Evolutionary conservation across 352 stramenopile genomes (phyloP).

Genomic region (Phytophthora brassicae): DNA sequence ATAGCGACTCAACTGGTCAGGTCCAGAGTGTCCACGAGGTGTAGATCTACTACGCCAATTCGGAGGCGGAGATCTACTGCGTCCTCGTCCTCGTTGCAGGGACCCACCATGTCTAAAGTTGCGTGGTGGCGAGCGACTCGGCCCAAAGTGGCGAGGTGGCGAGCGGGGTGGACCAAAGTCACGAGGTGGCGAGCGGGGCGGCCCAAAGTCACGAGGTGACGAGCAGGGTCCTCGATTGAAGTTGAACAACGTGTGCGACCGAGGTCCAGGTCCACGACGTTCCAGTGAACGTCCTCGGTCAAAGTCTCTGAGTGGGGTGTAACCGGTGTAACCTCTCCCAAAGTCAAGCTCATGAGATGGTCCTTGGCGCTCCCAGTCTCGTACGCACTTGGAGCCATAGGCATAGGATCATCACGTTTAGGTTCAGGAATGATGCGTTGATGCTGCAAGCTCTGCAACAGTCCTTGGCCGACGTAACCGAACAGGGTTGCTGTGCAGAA

Average conservation of each 20-base stretch:
- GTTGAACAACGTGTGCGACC: too few relatives aligned
- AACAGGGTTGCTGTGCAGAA: constrained; percentile 2
- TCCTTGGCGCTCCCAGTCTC: neutral
- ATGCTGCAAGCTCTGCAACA: neutral
- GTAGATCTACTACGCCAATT: neutral
- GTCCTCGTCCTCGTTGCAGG: neutral
- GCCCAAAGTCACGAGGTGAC: too few relatives aligned
- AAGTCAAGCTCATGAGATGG: neutral
- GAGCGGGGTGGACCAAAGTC: neutral
- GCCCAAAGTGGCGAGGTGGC: too few relatives aligned
- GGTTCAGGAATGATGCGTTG: neutral
- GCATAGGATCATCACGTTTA: too few relatives aligned
- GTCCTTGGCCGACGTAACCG: constrained; percentile 6
- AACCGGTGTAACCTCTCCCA: neutral
- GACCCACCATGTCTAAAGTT: neutral
- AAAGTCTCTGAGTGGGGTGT: neutral
- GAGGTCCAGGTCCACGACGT: neutral
- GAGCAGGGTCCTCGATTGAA: too few relatives aligned
- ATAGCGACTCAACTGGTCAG: neutral
- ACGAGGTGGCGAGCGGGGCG: too few relatives aligned
- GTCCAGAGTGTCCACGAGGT: too few relatives aligned
- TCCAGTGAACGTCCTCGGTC: neutral
- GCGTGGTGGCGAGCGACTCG: too few relatives aligned
- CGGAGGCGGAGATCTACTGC: neutral
- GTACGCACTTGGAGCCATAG: neutral